A percentile compares a stretch with the other conserved stretches of the same genome.
Conservation (phyloP, 805 yeast genomes). For the Candida pini region DNA sequence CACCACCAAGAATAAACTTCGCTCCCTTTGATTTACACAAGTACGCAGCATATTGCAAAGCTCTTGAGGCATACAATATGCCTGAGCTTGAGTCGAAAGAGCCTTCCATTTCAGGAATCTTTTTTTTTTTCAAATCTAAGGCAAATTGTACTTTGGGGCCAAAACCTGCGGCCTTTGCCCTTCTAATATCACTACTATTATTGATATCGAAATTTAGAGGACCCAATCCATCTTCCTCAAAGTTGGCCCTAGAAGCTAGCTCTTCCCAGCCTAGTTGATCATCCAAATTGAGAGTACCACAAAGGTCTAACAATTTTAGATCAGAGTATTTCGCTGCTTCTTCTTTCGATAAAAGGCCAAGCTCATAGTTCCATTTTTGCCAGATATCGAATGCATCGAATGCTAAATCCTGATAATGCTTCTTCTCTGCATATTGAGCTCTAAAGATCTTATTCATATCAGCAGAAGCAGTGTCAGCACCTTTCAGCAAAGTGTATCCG, state of each 20-base stretch:
- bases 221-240: constrained; percentile 23
- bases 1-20: constrained; percentile 28
- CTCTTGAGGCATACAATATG: constrained; percentile 30
- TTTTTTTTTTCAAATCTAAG: constrained; percentile 12
- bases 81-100: constrained; percentile 30
- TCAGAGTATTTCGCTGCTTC: constrained; percentile 20
- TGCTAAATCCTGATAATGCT: constrained; percentile 29
- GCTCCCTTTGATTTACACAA: constrained; percentile 28
- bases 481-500: constrained; percentile 28
- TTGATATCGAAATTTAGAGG: constrained; percentile 28
- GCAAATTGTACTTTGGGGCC: constrained; percentile 20
- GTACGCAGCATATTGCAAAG: constrained; percentile 26
- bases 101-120: constrained; percentile 15
- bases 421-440: constrained; percentile 33
- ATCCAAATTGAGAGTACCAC: constrained; percentile 27
- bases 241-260: constrained; percentile 18
- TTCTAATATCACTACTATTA: constrained; percentile 21
- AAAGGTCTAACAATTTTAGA: constrained; percentile 22
- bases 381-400: constrained; percentile 22
- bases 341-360: constrained; percentile 17
- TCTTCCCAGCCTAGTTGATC: constrained; percentile 24
- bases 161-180: constrained; percentile 29
- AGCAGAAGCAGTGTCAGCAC: constrained; percentile 36
- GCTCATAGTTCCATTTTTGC: constrained; percentile 23
- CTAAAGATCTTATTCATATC: constrained; percentile 36